These are phyloP conservation scores for Lasiodiplodia sp. DNA, from an alignment of 2,329 filamentous ascomycete genomes.

Conservation along the genomic window DNA sequence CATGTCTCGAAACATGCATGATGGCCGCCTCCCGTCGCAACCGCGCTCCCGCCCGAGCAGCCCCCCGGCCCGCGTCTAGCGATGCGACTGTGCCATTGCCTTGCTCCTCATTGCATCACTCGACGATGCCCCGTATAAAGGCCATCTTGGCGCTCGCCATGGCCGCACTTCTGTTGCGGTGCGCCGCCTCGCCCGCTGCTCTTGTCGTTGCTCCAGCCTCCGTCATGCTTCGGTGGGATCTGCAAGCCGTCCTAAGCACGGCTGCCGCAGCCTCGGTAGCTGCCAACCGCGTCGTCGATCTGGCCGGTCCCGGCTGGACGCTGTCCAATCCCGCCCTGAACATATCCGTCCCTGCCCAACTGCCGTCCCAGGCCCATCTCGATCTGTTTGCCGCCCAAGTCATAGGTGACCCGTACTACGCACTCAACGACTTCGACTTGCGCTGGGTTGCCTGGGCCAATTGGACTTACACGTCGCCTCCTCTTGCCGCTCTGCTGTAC, in stretches of 20 bases:
- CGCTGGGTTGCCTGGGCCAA: conserved; percentile 66
- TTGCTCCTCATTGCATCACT: conserved; percentile 8
- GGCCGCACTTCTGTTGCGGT: background rate
- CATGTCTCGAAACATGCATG: conserved; percentile 3
- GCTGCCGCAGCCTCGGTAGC: background rate
- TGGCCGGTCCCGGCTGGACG: conserved; percentile 50
- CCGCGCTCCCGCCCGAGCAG: conserved; percentile 2
- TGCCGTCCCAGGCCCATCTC: conserved; percentile 67
- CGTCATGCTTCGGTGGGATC: conserved; percentile 18
- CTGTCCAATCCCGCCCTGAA: conserved; percentile 56
- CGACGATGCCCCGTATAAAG: conserved; percentile 2
- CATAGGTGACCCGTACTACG: conserved; percentile 63
- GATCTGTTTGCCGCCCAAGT: conserved; percentile 62
- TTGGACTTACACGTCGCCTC: conserved; percentile 67
- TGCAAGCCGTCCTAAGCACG: conserved; percentile 13
- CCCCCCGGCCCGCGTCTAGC: background rate
- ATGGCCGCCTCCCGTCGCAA: conserved; percentile 4
- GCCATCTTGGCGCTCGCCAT: background rate
- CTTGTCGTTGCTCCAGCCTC: conserved; percentile 1
- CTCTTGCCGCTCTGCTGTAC: conserved; percentile 40
- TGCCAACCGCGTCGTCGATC: conserved; percentile 34
- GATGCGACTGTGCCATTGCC: conserved; percentile 20
- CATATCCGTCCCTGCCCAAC: conserved; percentile 60
- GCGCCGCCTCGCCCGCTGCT: background rate
- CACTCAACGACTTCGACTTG: conserved; percentile 66